Percentiles rank a stretch among this genome's conserved stretches.
phyloP scores from a whole-genome alignment of 305 asterid genomes.

The Rubia tinctorum region DNA sequence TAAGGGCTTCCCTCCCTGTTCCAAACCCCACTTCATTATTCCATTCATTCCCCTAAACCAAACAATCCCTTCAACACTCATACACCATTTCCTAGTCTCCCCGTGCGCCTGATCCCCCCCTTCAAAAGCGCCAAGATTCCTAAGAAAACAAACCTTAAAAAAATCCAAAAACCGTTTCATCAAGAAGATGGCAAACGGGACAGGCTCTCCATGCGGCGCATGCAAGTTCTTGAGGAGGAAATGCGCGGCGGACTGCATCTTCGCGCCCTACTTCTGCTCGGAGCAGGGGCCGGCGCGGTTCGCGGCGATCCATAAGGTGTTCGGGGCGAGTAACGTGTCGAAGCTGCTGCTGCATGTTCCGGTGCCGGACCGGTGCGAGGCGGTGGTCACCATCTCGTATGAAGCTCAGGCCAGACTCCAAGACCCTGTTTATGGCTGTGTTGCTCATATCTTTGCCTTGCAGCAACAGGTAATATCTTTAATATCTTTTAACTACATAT shows the following conservation, averaged over 20 bases:
- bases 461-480: too few species aligned
- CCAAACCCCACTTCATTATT: slow-evolving; percentile 17
- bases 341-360: slow-evolving; percentile 63
- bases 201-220: slow-evolving; percentile 81
- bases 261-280: slow-evolving; percentile 71
- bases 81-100: slow-evolving; percentile 57
- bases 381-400: slow-evolving; percentile 69
- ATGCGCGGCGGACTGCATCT: slow-evolving; percentile 64
- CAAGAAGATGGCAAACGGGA: slow-evolving; percentile 31
- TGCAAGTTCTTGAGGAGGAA: slow-evolving; percentile 80
- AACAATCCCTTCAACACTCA: slow-evolving; percentile 12
- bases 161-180: background rate
- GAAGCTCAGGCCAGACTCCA: slow-evolving; percentile 77
- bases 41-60: background rate
- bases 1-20: slow-evolving; percentile 15
- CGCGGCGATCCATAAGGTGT: slow-evolving; percentile 78
- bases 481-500: too few species aligned
- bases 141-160: background rate
- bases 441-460: slow-evolving; percentile 60
- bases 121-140: background rate
- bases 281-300: slow-evolving; percentile 70
- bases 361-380: slow-evolving; percentile 57
- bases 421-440: slow-evolving; percentile 84
- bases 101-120: slow-evolving; percentile 46
- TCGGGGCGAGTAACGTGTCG: slow-evolving; percentile 82